These are phyloP conservation scores for Aspergillus hiratsukae DNA, from an alignment of 2,329 filamentous ascomycete species.

Conservation along the genomic window DNA sequence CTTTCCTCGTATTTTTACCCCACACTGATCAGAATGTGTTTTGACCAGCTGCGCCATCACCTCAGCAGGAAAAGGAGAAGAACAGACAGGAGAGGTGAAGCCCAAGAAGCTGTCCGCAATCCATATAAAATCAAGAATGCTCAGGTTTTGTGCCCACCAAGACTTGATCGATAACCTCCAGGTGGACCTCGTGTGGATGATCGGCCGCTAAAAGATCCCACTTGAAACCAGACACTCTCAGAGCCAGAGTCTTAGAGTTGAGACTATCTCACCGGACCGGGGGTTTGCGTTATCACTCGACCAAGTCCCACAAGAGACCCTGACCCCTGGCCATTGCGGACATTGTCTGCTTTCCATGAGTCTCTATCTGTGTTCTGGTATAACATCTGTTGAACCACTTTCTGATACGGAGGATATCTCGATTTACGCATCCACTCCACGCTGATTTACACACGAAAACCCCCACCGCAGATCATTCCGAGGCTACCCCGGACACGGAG, in stretches of 20 bases:
- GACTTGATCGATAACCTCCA: not conserved
- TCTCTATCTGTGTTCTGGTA: not conserved
- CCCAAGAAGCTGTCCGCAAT: not conserved
- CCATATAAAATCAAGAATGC: constrained; percentile 11
- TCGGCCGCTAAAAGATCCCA: constrained; percentile 17
- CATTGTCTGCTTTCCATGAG: not conserved
- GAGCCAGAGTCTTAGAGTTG: not conserved
- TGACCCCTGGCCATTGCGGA: not conserved
- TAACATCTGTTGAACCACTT: not conserved
- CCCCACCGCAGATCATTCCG: not conserved
- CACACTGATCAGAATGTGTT: not conserved
- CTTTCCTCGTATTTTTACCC: not conserved
- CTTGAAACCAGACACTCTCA: not conserved
- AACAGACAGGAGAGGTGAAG: constrained; percentile 14
- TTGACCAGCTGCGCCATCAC: not conserved
- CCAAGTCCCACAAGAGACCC: not conserved
- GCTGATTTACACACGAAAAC: not conserved
- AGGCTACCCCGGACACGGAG: not conserved
- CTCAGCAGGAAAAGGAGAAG: not conserved
- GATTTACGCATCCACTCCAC: not conserved
- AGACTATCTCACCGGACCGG: not conserved
- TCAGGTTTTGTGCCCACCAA: not conserved
- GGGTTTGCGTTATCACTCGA: not conserved
- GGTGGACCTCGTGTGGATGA: constrained; percentile 16
- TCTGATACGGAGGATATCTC: not conserved